Percentiles rank a stretch among this genome's conserved stretches.
Evolutionary conservation across 805 yeast genomes (phyloP).

Genomic region (Saturnispora dispora): DNA sequence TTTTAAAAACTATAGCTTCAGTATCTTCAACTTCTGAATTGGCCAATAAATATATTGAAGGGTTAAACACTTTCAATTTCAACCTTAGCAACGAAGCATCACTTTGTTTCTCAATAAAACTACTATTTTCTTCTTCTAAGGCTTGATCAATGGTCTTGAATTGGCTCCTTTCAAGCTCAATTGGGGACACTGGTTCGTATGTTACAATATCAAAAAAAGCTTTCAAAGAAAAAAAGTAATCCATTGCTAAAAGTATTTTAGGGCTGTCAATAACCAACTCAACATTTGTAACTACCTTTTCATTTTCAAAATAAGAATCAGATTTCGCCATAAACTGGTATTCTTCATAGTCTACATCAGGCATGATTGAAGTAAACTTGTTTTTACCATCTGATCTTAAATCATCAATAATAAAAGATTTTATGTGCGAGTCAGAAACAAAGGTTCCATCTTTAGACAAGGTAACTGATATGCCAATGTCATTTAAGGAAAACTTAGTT

Average conservation of each 20-base stretch:
- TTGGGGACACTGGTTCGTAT: constrained; percentile 17
- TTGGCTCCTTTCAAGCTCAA: constrained; percentile 13
- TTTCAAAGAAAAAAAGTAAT: constrained; percentile 72
- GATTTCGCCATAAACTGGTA: constrained; percentile 63
- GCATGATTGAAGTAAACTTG: constrained; percentile 73
- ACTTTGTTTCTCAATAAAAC: background rate
- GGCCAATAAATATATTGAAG: constrained; percentile 72
- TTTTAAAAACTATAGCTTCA: constrained; percentile 85
- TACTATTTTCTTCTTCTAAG: constrained; percentile 8
- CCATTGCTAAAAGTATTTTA: constrained; percentile 70
- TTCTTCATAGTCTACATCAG: constrained; percentile 50
- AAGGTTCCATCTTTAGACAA: constrained; percentile 48
- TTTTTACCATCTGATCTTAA: constrained; percentile 53
- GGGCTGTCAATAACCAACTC: constrained; percentile 74
- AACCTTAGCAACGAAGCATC: constrained; percentile 29
- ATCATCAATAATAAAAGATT: constrained; percentile 73
- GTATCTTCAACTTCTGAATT: constrained; percentile 61
- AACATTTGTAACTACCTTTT: constrained; percentile 27
- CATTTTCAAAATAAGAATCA: constrained; percentile 29
- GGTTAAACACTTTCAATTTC: constrained; percentile 62
- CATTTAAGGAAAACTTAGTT: constrained; percentile 52
- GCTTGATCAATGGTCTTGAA: constrained; percentile 9
- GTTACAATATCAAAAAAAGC: constrained; percentile 46
- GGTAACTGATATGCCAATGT: constrained; percentile 41
- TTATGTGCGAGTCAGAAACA: constrained; percentile 51